Evolutionary conservation across 2,329 filamentous ascomycete genomes (phyloP).

Genomic region (Alternaria dauci): DNA sequence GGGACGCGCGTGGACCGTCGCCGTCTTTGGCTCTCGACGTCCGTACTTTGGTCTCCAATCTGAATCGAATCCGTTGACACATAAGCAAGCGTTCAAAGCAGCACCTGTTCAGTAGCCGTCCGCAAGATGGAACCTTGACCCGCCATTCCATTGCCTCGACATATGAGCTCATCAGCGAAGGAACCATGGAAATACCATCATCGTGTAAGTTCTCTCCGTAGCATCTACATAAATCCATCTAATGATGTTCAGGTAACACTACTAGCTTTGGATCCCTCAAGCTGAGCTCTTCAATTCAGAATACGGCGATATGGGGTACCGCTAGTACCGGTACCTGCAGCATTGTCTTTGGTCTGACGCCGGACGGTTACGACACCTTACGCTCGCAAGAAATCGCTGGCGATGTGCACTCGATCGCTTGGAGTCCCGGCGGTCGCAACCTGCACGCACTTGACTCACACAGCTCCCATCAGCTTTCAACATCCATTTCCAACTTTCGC

Average conservation of each 20-base stretch:
- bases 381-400: constrained; percentile 30
- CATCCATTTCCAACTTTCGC: constrained; percentile 33
- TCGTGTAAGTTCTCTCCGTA: constrained; percentile 23
- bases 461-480: constrained; percentile 16
- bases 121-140: constrained; percentile 28
- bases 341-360: constrained; percentile 27
- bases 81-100: constrained; percentile 21
- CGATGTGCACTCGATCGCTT: constrained; percentile 34
- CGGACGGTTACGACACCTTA: constrained; percentile 23
- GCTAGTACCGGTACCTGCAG: constrained; percentile 35
- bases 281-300: constrained; percentile 20
- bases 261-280: constrained; percentile 27
- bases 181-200: constrained; percentile 26
- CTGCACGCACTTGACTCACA: constrained; percentile 32
- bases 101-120: constrained; percentile 29
- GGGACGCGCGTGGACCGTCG: constrained; percentile 23
- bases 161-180: constrained; percentile 29
- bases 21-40: constrained; percentile 32
- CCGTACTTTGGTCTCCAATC: constrained; percentile 1
- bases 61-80: constrained; percentile 1
- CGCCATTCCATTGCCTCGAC: constrained; percentile 24
- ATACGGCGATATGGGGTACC: constrained; percentile 29
- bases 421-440: constrained; percentile 29
- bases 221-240: background rate
- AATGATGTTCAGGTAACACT: constrained; percentile 25